Base-by-base conservation (phyloP, 371 early-diverging fungal genomes). In the Choanephora cucurbitarum region DNA sequence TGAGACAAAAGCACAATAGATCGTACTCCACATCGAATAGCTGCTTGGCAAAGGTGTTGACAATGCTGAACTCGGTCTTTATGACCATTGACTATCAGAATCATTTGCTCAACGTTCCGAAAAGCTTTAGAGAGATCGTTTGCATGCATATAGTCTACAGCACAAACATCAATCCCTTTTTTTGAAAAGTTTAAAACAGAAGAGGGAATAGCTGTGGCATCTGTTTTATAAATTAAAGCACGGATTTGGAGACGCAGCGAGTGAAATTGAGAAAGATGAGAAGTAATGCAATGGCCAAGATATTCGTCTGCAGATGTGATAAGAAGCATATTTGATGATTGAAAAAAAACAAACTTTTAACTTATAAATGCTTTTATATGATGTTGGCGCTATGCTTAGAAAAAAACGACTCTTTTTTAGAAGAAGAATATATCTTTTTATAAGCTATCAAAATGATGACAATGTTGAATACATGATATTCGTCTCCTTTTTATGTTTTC, bases 241-340 rank as follows among this genome's bases (percentile, higher is more conserved):
- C 77, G 71, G 7, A 77, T 23, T 14, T 66, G 47, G 5, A 41
- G 19, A 24, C 72, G 68, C 9, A 73, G 33, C 7, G 47, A 24
- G 11, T 49, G 45, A 19, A 60, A 28, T 31, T 57, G 65, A 17
- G 65, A 52, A 4, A 77, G 45, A 42, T 77, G 77, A 21, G 73
- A 69, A 1, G 72, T 58, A 43, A 77, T 51, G 42, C 67, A 62
- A 49, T 69, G 64, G 0, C 77, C 77, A 48, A 77, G 43, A 41
- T 64, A 73, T 44, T 77, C 71, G 44, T 77, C 77, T 28, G 62
- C 73, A 19, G 57, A 58, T 4, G 69, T 65, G 31, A 77, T 67
- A 19, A 77, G 69, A 47, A 73, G 49, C 73, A 77, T 77, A 3
- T 19, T 42, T 34, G n/a, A 44, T 22, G n/a, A 42, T 24, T 34